Base-by-base conservation (phyloP, 176 grass and related monocot genomes). In the Chloris gayana region DNA sequence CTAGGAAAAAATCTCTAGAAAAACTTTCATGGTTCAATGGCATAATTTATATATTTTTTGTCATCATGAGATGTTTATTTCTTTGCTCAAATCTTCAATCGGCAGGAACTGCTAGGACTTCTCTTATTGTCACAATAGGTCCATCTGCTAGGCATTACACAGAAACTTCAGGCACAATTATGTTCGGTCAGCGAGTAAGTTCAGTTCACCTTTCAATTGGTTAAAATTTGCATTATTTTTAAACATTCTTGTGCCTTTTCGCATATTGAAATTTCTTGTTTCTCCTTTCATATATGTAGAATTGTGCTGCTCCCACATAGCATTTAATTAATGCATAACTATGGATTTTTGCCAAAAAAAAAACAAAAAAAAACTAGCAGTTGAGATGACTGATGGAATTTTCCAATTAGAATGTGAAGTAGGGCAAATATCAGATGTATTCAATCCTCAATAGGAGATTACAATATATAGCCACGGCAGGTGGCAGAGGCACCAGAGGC, bases 181-280 rank as follows among this genome's bases (percentile, higher is more conserved):
- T 95, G 95, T 98, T 98, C 27, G 92, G 95, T 26, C 92, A 98
- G 79, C 88, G 95, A 78, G 95, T 98, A 87, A 89, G 92, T 88
- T 80, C 18, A 68, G 22, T 68, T 80, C 34, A 22, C 49, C 67
- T 45, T 58, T 70, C 61, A 49, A 11, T 27, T 88, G 46, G 49
- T 82, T 46, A 37, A 26, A 47, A 21, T 5, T 42, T 47, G 80
- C 63, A 64, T 51, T 65, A 26, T 58, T 47, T 38, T 30, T 33
- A 71, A 71, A 64, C 19, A 53, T 41, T 64, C 44, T 31, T 80
- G 7, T 86, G 49, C 33, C 21, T 74, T 56, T 72, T 65, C 27
- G 44, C 31, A 51, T 51, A 63, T 17, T 72, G 76, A 14, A 79
- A 47, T 65, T 64, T 7, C 22, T 67, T 12, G 37, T 73, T 78